Evolutionary conservation across 768 basidiomycete species (phyloP).

Genomic region (Termitomyces sp.): DNA sequence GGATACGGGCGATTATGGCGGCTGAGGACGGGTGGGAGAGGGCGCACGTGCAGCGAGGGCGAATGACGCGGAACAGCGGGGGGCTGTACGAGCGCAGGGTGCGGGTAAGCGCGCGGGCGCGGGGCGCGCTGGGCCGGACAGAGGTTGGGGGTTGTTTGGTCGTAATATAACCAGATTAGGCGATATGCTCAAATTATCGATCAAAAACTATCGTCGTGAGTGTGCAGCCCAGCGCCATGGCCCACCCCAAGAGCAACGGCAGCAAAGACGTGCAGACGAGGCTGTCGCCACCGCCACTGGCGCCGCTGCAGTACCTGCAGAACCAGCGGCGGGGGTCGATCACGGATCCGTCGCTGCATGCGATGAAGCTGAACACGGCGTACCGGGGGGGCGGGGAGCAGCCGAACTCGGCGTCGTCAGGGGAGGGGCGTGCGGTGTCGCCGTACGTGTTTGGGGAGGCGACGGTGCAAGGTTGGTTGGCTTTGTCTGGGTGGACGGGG

Average conservation of each 20-base stretch:
- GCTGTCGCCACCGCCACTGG: constrained; percentile 56
- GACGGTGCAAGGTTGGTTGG: constrained; percentile 30
- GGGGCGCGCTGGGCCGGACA: constrained; percentile 24
- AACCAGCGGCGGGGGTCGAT: constrained; percentile 80
- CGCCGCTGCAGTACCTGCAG: constrained; percentile 74
- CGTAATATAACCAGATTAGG: constrained; percentile 37
- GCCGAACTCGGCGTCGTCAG: constrained; percentile 18
- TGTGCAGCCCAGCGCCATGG: neutral
- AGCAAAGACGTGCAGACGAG: constrained; percentile 28
- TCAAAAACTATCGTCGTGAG: constrained; percentile 1
- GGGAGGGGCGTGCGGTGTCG: constrained; percentile 51
- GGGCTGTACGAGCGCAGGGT: constrained; percentile 38
- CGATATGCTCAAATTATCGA: constrained; percentile 24
- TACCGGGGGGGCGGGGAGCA: constrained; percentile 22
- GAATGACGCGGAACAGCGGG: constrained; percentile 56
- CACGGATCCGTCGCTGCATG: constrained; percentile 77
- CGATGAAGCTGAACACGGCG: constrained; percentile 25
- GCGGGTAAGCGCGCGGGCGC: constrained; percentile 29
- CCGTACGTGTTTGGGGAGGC: constrained; percentile 72
- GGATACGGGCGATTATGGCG: constrained; percentile 56
- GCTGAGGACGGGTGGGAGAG: constrained; percentile 56
- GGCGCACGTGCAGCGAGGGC: constrained; percentile 20
- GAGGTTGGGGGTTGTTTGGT: constrained; percentile 21
- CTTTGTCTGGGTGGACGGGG: constrained; percentile 16
- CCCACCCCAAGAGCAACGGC: constrained; percentile 10